phyloP scores from a whole-genome alignment of 345 rosid species.

The Xanthoceras sorbifolium region DNA sequence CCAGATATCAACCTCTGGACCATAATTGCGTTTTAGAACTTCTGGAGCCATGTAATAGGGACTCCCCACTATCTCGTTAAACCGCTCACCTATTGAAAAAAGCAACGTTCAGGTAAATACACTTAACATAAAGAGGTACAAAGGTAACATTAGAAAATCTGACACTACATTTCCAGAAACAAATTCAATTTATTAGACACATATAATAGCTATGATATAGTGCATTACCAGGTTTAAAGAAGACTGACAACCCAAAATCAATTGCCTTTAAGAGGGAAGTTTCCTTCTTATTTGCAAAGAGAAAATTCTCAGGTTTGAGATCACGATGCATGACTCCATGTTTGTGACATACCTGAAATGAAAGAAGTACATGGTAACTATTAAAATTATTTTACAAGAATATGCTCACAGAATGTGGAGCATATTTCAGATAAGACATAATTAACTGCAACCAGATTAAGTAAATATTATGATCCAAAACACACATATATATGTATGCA shows the following conservation, averaged over 20 bases:
- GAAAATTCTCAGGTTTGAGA: constrained; percentile 89
- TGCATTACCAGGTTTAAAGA: constrained; percentile 75
- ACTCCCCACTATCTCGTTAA: constrained; percentile 90
- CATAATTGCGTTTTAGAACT: constrained; percentile 77
- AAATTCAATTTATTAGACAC: background rate
- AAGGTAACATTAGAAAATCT: background rate
- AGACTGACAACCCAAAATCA: constrained; percentile 83
- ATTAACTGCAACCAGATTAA: background rate
- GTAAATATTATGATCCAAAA: background rate
- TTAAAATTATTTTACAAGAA: constrained; percentile 7
- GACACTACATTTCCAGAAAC: background rate
- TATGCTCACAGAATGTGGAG: background rate
- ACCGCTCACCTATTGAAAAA: constrained; percentile 58
- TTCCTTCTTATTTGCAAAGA: constrained; percentile 86
- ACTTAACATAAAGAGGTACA: background rate
- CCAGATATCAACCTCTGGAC: constrained; percentile 90
- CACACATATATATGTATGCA: background rate
- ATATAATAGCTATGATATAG: background rate
- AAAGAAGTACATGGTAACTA: constrained; percentile 13
- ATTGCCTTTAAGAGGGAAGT: constrained; percentile 68
- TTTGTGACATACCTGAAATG: constrained; percentile 67
- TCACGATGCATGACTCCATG: constrained; percentile 87
- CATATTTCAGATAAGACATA: background rate
- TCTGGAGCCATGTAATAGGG: constrained; percentile 98
- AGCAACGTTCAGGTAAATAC: constrained; percentile 16